A percentile compares a stretch with the other conserved stretches of the same genome.
These are phyloP conservation scores for Dalbergia cultrata DNA, from an alignment of 306 rosid species.

Conservation along the genomic window DNA sequence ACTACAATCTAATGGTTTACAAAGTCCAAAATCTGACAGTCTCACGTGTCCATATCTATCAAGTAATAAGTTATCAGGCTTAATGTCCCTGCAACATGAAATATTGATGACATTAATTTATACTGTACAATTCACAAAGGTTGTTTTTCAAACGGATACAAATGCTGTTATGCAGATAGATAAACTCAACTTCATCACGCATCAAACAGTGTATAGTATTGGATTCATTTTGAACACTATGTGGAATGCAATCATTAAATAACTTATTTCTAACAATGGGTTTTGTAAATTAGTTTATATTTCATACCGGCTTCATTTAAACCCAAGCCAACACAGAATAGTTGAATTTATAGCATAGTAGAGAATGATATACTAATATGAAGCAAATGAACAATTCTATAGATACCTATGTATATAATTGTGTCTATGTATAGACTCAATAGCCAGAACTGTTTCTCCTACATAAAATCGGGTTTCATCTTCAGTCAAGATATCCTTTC, in stretches of 20 bases:
- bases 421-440: conserved; percentile 95
- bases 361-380: background rate
- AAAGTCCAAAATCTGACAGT: conserved; percentile 95
- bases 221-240: conserved; percentile 14
- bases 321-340: background rate
- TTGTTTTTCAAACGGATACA: background rate
- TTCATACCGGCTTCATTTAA: background rate
- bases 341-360: background rate
- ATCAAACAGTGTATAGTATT: conserved; percentile 18
- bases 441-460: conserved; percentile 89
- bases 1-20: conserved; percentile 96
- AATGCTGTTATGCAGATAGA: background rate
- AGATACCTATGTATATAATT: conserved; percentile 92
- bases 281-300: background rate
- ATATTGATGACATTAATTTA: conserved; percentile 32
- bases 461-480: conserved; percentile 92
- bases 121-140: conserved; percentile 1
- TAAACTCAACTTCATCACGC: conserved; percentile 1
- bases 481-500: conserved; percentile 93
- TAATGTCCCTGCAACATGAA: conserved; percentile 81
- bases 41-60: conserved; percentile 93
- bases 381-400: conserved; percentile 12
- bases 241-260: background rate
- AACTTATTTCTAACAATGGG: background rate
- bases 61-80: conserved; percentile 92